Evolutionary conservation across 371 early-diverging fungal genomes (phyloP), one percentile per base, ranked within the genome.

Genomic region (Choanephora cucurbitarum): DNA sequence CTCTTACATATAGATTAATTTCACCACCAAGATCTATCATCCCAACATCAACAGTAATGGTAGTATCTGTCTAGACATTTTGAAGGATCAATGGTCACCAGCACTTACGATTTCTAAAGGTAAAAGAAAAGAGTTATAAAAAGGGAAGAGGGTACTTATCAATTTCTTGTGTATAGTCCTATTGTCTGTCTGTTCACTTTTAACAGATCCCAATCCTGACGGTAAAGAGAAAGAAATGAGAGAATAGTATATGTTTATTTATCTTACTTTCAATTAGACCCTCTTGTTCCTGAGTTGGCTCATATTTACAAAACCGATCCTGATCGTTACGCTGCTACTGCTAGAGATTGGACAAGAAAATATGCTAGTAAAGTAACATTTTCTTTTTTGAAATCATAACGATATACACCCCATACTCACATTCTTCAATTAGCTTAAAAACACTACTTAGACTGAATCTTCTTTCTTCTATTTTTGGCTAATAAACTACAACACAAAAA

Each of bases 11-110:
- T 68, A 89, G 86, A 87, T 99, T 62, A 92, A 85, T 80, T 99
- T 99, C 79, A 90, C 94, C 52, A 97, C 99, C 49, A 83, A 92
- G 58, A 98, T 99, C 62, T 99, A 97, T 70, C 99, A 99, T 81
- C 98, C 99, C 52, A 99, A 99, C 82, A 98, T 99, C 80, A 99
- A 99, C 86, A 89, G 91, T 69, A 97, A 97, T 70, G 99, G 99
- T 52, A 89, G 89, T 64, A 99, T 99, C 62, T 99, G 99, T 75
- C 81, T 99, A 78, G 98, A 98, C 73, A 98, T 99, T 66, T 83
- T 99, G 75, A 91, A 88, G 69, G 99, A 99, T 69, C 97, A 97
- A 68, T 99, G 99, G 99, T 96, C 96, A 46, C 99, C 99, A 56
- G 99, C 99, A 39, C 84, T 99, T 60, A 99, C 99, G 44, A 93